Base-by-base conservation (phyloP, 2,329 filamentous ascomycete species). In the Fusarium pseudograminearum region DNA sequence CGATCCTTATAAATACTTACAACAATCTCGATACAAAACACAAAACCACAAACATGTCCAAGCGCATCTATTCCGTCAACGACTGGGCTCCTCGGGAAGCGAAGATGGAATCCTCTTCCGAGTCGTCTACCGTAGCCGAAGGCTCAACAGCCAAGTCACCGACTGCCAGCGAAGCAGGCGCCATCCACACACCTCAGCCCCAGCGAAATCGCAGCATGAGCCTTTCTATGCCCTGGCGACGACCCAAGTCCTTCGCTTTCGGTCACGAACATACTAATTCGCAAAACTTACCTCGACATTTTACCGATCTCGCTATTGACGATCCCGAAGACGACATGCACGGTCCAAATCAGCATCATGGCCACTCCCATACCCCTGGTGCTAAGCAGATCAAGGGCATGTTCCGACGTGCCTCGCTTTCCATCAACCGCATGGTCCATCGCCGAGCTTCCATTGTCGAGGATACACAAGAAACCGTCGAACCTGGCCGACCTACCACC, bases 361-460 rank as follows among this genome's bases (percentile, higher is more conserved):
- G 77, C 16, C 63, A 71, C 28, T 69, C 71, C 16, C 74, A 74
- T 45, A 57, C 69, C 6, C 70, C 78, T 1, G 76, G 76, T 47
- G 78, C 79, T 7, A 66, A 65, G 6, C 62, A 65, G 47, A 75
- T 89, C 59, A 86, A 83, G 74, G 82, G 84, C 48, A 85, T 84
- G 66, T 80, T 89, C 51, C 83, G 86, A 26, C 81, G 87, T 12
- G 87, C 87, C 1, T 89, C 87, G 5, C 72, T 87, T 54, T 86
- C 85, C 11, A 73, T 89, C 52, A 84, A 84, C 72, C 83, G 83
- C 33, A 83, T 88, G 33, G 84, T 86, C 10, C 81, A 84, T 53
- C 80, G 85, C 40, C 81, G 85, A 47, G 79, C 83, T 8, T 85
- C 84, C 3, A 73, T 81, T 26, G 77, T 76, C 8, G 70, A 78